Evolutionary conservation across 2,329 filamentous ascomycete genomes (phyloP).

Genomic region (Bipolaris zeicola): DNA sequence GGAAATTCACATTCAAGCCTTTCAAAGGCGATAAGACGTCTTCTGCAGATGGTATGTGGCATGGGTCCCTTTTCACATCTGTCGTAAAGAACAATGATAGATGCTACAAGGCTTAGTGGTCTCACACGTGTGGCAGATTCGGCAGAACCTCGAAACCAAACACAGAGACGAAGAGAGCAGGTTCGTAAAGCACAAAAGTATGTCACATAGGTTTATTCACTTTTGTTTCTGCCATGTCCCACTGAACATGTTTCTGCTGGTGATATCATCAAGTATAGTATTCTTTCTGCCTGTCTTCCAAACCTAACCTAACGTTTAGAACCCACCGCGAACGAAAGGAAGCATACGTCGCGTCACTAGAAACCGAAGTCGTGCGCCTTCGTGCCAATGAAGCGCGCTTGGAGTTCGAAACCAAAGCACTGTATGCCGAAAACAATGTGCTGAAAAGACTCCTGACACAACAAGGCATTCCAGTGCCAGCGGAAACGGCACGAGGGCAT

Average conservation of each 20-base stretch:
- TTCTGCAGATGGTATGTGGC: constrained; percentile 3
- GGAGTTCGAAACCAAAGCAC: constrained; percentile 28
- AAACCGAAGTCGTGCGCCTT: constrained; percentile 36
- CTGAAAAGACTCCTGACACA: constrained; percentile 27
- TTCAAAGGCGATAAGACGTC: constrained; percentile 10
- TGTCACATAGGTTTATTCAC: neutral
- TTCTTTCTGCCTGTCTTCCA: neutral
- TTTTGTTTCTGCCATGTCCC: neutral
- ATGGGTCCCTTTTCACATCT: neutral
- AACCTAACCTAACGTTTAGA: constrained; percentile 13
- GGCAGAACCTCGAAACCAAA: neutral
- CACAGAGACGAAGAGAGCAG: neutral
- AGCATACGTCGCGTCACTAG: constrained; percentile 38
- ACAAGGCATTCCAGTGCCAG: constrained; percentile 23
- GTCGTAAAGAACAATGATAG: neutral
- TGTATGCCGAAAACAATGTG: constrained; percentile 31
- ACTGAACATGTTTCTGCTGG: neutral
- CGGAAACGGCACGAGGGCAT: neutral
- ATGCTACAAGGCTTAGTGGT: neutral
- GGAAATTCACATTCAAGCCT: constrained; percentile 25
- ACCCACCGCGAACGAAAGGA: constrained; percentile 44
- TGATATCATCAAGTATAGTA: neutral
- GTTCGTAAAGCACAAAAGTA: neutral
- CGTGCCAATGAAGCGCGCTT: constrained; percentile 41
- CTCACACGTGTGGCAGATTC: neutral